These are phyloP conservation scores for Sugiyamaella lignohabitans DNA, from an alignment of 805 yeast species.

Conservation along the genomic window DNA sequence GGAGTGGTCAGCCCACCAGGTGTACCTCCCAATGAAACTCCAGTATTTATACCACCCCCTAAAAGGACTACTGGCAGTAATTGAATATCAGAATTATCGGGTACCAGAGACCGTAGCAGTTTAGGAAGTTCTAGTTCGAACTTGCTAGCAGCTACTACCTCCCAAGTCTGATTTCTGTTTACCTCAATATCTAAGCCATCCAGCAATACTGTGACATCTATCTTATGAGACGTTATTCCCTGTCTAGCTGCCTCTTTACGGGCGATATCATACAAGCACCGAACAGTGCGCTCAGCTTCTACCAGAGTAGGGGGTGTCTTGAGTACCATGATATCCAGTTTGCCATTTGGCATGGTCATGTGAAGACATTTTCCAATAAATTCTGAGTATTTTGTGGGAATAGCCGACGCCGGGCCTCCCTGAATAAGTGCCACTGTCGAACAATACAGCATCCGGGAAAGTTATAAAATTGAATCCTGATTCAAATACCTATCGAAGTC, in stretches of 20 bases:
- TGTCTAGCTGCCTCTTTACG: conserved; percentile 16
- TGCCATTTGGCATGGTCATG: conserved; percentile 27
- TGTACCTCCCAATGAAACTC: neutral
- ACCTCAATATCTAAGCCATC: conserved; percentile 29
- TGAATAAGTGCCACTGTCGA: conserved; percentile 23
- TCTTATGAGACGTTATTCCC: conserved; percentile 12
- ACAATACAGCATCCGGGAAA: conserved; percentile 19
- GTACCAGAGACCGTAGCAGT: conserved; percentile 18
- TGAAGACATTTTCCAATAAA: conserved; percentile 26
- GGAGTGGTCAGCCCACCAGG: conserved; percentile 6
- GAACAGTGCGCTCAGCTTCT: conserved; percentile 23
- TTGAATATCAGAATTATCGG: conserved; percentile 15
- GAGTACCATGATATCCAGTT: conserved; percentile 26
- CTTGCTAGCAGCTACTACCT: conserved; percentile 29
- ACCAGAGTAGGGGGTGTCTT: conserved; percentile 22
- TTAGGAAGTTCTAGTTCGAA: conserved; percentile 20
- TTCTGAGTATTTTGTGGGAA: conserved; percentile 16
- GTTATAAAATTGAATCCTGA: too few species aligned
- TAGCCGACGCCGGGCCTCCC: conserved; percentile 11
- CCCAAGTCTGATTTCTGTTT: conserved; percentile 27
- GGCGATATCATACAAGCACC: conserved; percentile 24
- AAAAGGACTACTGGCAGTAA: conserved; percentile 23
- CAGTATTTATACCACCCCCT: conserved; percentile 1
- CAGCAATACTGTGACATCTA: conserved; percentile 27
- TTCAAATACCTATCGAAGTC: too few species aligned